Conservation (phyloP, 2,329 filamentous ascomycete genomes). For the Fusarium coffeatum region DNA sequence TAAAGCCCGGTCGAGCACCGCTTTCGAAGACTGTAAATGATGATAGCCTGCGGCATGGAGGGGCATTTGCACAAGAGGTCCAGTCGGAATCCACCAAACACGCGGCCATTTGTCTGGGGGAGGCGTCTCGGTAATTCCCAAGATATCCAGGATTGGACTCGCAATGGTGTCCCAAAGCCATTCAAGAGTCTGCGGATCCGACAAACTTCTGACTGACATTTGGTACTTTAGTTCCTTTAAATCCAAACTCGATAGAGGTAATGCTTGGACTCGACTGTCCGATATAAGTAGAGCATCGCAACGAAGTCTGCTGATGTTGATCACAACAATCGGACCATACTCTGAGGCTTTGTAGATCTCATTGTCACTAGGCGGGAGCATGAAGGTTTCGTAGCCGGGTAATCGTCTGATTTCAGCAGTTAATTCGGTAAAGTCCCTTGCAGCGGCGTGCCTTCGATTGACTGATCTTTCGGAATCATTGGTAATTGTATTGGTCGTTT, state of each 20-base stretch:
- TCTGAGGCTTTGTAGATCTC: neutral
- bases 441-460: neutral
- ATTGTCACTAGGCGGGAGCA: neutral
- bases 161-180: neutral
- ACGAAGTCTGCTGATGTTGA: neutral
- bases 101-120: accelerated
- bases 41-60: conserved; percentile 1
- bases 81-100: neutral
- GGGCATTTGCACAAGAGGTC: neutral
- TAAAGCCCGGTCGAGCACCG: accelerated
- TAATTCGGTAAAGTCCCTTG: neutral
- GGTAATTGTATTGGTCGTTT: no score
- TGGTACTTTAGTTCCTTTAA: neutral
- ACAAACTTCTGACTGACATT: neutral
- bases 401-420: neutral
- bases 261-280: neutral
- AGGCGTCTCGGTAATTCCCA: neutral
- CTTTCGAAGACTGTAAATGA: neutral
- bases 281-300: neutral
- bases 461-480: neutral
- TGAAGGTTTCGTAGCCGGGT: neutral
- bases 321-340: neutral
- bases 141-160: neutral
- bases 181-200: neutral
- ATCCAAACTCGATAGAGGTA: neutral